A percentile compares a stretch with the other conserved stretches of the same genome.
phyloP scores from a whole-genome alignment of 176 grass and related monocot genomes.

The Carex scoparia region DNA sequence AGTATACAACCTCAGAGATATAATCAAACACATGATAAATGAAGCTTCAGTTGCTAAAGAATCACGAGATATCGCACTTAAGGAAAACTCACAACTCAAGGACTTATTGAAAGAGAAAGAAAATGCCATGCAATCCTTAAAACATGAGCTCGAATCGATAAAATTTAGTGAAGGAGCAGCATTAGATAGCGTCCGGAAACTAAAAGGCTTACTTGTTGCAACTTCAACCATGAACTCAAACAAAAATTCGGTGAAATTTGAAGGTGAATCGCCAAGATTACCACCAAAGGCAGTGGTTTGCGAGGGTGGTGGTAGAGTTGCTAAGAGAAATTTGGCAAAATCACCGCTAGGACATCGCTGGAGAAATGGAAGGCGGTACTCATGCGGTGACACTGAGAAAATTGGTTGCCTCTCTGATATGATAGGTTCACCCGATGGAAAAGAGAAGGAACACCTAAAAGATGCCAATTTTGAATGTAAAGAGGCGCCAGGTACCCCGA shows the following conservation, averaged over 20 bases:
- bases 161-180: constrained; percentile 66
- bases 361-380: constrained; percentile 35
- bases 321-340: constrained; percentile 29
- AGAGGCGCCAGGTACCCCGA: constrained; percentile 39
- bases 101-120: constrained; percentile 55
- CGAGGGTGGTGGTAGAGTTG: neutral
- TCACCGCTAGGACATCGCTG: constrained; percentile 35
- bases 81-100: constrained; percentile 54
- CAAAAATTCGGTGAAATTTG: neutral
- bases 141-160: constrained; percentile 60
- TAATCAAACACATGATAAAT: constrained; percentile 77
- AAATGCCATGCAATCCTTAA: constrained; percentile 34
- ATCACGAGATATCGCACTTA: constrained; percentile 52
- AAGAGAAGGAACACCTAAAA: constrained; percentile 9
- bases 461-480: neutral
- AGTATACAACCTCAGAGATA: constrained; percentile 76
- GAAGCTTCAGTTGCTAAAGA: constrained; percentile 66
- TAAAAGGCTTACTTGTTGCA: constrained; percentile 64
- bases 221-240: constrained; percentile 41
- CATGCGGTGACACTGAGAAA: constrained; percentile 36
- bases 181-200: constrained; percentile 60
- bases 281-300: neutral
- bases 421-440: constrained; percentile 38
- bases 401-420: constrained; percentile 57
- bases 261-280: constrained; percentile 31